phyloP scores from a whole-genome alignment of 1,139 yeast species.

The Diutina rugosa region DNA sequence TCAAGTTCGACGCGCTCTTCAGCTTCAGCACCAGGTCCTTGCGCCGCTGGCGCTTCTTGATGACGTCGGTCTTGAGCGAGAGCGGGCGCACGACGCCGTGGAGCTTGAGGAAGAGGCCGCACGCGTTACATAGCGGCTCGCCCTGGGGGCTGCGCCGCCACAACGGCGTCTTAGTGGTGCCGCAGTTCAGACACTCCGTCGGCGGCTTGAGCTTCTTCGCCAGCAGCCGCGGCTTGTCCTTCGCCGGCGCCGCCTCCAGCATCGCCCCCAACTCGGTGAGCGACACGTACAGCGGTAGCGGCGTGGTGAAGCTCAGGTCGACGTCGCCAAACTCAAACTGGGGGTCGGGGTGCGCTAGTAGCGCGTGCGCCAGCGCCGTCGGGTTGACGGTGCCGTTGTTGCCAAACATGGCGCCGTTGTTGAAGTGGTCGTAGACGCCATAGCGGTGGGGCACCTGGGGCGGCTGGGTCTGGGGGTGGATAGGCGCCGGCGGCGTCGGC shows the following conservation, averaged over 20 bases:
- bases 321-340: not conserved
- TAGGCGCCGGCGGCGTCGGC: not conserved
- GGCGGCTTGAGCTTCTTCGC: not conserved
- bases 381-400: not conserved
- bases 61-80: slow-evolving; percentile 16
- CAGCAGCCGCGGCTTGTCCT: not conserved
- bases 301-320: not conserved
- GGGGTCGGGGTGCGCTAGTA: not conserved
- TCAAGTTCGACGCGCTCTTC: slow-evolving; percentile 3
- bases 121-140: slow-evolving; percentile 16
- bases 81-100: slow-evolving; percentile 18
- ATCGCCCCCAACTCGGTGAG: not conserved
- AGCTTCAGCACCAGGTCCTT: slow-evolving; percentile 5
- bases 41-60: slow-evolving; percentile 16
- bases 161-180: slow-evolving; percentile 15
- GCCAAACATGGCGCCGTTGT: not conserved
- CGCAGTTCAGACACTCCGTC: slow-evolving; percentile 13
- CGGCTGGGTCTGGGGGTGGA: not conserved
- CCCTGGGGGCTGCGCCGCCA: slow-evolving; percentile 18
- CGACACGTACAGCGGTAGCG: not conserved
- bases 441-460: not conserved
- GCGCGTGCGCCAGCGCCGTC: not conserved
- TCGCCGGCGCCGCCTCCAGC: not conserved
- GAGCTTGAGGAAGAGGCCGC: slow-evolving; percentile 15
- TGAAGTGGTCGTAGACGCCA: not conserved